Percentiles rank a stretch among this genome's conserved stretches.
Evolutionary conservation across 1,284 basidiomycete species (phyloP).

Genomic region (Austroboletus rostrupii): DNA sequence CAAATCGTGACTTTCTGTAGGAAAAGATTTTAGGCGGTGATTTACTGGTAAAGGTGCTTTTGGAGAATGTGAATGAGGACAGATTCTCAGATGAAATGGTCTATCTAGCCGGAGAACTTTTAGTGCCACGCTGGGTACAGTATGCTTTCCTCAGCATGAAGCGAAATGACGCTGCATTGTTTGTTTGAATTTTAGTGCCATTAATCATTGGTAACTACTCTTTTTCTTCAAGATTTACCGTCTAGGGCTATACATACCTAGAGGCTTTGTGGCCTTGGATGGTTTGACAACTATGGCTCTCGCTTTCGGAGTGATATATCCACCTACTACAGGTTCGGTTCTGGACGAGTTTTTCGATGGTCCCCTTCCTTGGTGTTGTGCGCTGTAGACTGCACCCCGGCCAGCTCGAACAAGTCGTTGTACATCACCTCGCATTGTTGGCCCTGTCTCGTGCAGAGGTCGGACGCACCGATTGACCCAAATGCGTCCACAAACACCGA

Average conservation of each 20-base stretch:
- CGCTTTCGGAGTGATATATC: slow-evolving; percentile 45
- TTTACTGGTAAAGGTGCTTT: slow-evolving; percentile 53
- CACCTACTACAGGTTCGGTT: slow-evolving; percentile 58
- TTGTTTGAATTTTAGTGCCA: too few species aligned
- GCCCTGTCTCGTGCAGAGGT: slow-evolving; percentile 14
- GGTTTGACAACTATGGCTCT: slow-evolving; percentile 49
- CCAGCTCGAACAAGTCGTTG: slow-evolving; percentile 16
- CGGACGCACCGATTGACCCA: slow-evolving; percentile 13
- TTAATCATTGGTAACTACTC: slow-evolving; percentile 12
- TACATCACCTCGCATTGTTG: slow-evolving; percentile 19
- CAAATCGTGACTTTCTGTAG: slow-evolving; percentile 9
- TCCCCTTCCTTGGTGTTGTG: not conserved
- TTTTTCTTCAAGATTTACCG: not conserved
- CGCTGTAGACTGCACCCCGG: slow-evolving; percentile 22
- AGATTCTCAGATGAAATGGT: slow-evolving; percentile 51
- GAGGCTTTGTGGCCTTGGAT: slow-evolving; percentile 57
- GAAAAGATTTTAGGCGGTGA: slow-evolving; percentile 33
- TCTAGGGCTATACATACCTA: slow-evolving; percentile 49
- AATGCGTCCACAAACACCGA: slow-evolving; percentile 6
- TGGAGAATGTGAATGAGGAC: slow-evolving; percentile 47
- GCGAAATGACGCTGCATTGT: too few species aligned
- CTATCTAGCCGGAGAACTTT: slow-evolving; percentile 60
- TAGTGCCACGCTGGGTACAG: slow-evolving; percentile 58
- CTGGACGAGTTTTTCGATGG: slow-evolving; percentile 38
- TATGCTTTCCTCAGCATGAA: slow-evolving; percentile 15